A percentile compares a stretch with the other conserved stretches of the same genome.
Conservation (phyloP, 2,329 filamentous ascomycete species). For the Cladosporium sp. region DNA sequence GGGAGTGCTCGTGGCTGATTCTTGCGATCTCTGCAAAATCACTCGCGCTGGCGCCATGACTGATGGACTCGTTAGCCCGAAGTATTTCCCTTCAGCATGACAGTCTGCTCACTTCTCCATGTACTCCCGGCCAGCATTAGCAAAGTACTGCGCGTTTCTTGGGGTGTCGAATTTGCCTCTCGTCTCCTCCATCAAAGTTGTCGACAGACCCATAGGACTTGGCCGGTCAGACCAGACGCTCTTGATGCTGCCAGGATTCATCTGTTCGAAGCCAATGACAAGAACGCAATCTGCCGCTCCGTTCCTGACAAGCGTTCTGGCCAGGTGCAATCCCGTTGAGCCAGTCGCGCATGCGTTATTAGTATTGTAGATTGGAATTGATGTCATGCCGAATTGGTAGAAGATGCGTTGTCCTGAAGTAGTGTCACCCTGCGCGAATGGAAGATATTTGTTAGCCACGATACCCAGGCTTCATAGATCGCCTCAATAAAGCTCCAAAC, state of each 20-base stretch:
- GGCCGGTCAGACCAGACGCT: slow-evolving; percentile 77
- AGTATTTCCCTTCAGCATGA: neutral
- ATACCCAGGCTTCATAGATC: too few relatives aligned
- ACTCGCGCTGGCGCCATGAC: slow-evolving; percentile 70
- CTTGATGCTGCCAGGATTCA: slow-evolving; percentile 83
- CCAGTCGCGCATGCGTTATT: slow-evolving; percentile 99
- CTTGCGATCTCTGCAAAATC: slow-evolving; percentile 88
- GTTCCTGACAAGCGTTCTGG: slow-evolving; percentile 69
- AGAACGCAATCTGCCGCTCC: slow-evolving; percentile 76
- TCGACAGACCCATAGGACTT: slow-evolving; percentile 69
- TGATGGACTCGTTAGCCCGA: neutral
- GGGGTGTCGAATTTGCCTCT: slow-evolving; percentile 23
- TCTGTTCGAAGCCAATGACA: slow-evolving; percentile 96
- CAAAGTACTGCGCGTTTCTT: slow-evolving; percentile 69
- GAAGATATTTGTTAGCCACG: neutral
- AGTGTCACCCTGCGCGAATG: slow-evolving; percentile 61
- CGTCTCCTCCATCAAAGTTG: slow-evolving; percentile 52
- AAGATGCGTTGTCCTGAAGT: slow-evolving; percentile 95
- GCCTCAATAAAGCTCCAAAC: neutral
- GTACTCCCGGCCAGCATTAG: slow-evolving; percentile 91
- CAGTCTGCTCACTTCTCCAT: slow-evolving; percentile 67
- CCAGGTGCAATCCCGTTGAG: slow-evolving; percentile 82
- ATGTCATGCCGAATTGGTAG: slow-evolving; percentile 97
- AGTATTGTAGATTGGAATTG: slow-evolving; percentile 94
- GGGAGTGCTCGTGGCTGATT: slow-evolving; percentile 87